phyloP scores from a whole-genome alignment of 257 asterid genomes.

The Coffea eugenioides region DNA sequence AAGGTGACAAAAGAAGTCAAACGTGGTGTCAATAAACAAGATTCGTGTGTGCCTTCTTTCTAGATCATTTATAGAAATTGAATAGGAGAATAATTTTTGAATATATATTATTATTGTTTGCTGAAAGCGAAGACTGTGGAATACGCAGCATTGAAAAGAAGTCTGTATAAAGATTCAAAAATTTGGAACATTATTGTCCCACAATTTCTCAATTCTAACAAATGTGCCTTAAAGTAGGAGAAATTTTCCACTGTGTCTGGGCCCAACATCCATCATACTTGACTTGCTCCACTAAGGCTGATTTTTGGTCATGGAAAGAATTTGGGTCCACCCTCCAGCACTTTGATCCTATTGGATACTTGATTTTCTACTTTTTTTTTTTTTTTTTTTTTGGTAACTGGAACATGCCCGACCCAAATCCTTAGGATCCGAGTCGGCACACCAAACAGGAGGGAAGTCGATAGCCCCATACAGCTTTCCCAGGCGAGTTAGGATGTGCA shows the following conservation, averaged over 20 bases:
- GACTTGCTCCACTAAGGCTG: constrained; percentile 18
- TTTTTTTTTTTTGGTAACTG: too few relatives aligned
- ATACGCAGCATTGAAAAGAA: neutral
- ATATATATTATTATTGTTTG: too few relatives aligned
- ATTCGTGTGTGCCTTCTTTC: too few relatives aligned
- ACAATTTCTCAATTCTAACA: constrained; percentile 6
- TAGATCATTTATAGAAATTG: neutral
- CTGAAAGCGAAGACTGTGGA: neutral
- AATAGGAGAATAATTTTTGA: too few relatives aligned
- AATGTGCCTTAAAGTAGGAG: constrained; percentile 17
- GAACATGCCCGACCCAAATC: too few relatives aligned
- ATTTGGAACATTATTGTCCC: neutral
- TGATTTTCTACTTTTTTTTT: neutral
- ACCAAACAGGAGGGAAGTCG: too few relatives aligned
- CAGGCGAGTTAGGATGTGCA: too few relatives aligned
- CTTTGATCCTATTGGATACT: neutral
- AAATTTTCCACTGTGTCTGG: constrained; percentile 18
- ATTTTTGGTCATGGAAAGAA: constrained; percentile 14
- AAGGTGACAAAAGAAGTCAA: too few relatives aligned
- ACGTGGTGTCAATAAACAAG: too few relatives aligned
- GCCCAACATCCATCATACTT: constrained; percentile 9
- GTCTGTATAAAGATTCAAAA: neutral
- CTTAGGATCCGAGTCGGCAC: too few relatives aligned
- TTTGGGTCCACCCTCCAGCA: neutral
- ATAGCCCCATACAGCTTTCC: too few relatives aligned